Evolutionary conservation across 768 basidiomycete genomes (phyloP).

Genomic region (Tulasnella sp.): DNA sequence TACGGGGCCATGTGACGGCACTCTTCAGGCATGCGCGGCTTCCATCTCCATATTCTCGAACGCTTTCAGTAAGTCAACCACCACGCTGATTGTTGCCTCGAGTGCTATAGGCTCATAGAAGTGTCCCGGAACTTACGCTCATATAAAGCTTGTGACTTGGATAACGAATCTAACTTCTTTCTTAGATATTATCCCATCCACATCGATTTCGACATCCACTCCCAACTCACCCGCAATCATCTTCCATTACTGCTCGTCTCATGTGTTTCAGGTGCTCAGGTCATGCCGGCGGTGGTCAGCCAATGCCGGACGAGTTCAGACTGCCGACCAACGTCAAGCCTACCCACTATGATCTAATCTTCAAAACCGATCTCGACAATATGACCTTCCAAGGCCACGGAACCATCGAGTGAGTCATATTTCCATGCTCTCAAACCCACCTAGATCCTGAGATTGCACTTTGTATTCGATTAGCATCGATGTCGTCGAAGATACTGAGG

Average conservation of each 20-base stretch:
- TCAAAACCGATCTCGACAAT: constrained; percentile 50
- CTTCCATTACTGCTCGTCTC: neutral
- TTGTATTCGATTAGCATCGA: constrained; percentile 40
- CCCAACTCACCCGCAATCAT: neutral
- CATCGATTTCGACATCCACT: neutral
- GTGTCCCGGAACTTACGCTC: neutral
- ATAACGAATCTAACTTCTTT: neutral
- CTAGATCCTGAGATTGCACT: neutral
- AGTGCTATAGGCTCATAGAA: no score
- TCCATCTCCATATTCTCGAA: no score
- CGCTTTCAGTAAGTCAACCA: neutral
- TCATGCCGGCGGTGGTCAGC: neutral
- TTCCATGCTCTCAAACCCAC: neutral
- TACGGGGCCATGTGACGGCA: no score
- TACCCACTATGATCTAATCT: constrained; percentile 29
- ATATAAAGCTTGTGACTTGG: neutral
- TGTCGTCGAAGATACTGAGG: constrained; percentile 47
- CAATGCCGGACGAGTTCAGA: constrained; percentile 7
- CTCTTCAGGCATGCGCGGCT: no score
- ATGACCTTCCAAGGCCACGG: constrained; percentile 67
- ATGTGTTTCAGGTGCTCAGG: neutral
- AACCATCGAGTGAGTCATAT: constrained; percentile 45
- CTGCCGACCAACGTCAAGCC: constrained; percentile 20
- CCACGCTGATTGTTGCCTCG: neutral
- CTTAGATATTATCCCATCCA: neutral